Base-by-base conservation (phyloP, 2,329 filamentous ascomycete species). In the Chrysosporium keratinophilum region DNA sequence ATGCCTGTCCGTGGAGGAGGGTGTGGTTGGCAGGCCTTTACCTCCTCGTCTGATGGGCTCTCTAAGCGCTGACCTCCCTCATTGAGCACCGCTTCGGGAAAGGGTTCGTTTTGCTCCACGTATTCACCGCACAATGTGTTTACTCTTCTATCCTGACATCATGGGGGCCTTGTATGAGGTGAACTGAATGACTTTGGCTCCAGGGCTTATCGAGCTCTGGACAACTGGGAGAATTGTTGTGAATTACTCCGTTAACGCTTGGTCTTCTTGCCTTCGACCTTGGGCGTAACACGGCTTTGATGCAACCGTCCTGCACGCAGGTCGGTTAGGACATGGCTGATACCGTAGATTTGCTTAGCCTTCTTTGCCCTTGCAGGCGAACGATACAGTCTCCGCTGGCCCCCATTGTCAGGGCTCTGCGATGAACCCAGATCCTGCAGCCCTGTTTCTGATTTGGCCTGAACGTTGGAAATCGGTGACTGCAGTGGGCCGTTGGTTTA, bases 341-440 rank as follows among this genome's bases (percentile, higher is more conserved):
- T 17, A 14, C 14, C 20, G 20, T 7, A 20, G 20, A 17, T 20
- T 23, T n/a, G 35, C 14, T 41, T 12, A 39, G 15, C 17, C 15
- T 45, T 15, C 12, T 9, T 11, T 41, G 23, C 50, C 42, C 50
- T 47, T 53, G 50, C 50, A 46, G 33, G 47, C 31, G 31, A 19
- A 14, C 41, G 20, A 37, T 40, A n/a, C 35, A 28, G n/a, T 11
- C 28, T 40, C 12, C 10, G 23, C 33, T 12, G 11, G 35, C 35
- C 39, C 39, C 48, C 37, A 43, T 50, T 49, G 35, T 40, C 35
- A 40, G 15, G 15, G 34, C 7, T 17, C 33, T 33, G 10, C 19
- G n/a, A 19, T n/a, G 6, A 50, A 37, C 37, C 48, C 48, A 50
- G 39, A 50, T 50, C 34, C 37, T 50, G 39, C 48, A 43, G 37